A percentile compares a stretch with the other conserved stretches of the same genome.
Evolutionary conservation across 176 grass and related monocot species (phyloP).

Genomic region (Oryza officinalis): DNA sequence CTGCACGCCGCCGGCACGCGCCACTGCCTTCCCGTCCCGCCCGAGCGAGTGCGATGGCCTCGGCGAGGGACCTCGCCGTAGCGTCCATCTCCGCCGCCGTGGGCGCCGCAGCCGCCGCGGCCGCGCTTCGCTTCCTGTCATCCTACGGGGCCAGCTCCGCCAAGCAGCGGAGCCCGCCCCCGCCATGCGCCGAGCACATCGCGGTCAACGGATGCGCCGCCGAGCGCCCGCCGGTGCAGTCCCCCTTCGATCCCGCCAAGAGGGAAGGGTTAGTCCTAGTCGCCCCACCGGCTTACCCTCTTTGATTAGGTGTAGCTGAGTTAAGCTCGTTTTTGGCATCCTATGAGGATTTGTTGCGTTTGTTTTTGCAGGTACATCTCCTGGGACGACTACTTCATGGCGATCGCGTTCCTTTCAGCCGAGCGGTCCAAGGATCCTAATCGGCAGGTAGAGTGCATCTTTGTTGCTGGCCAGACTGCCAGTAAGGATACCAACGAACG

Average conservation of each 20-base stretch:
- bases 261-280: slow-evolving; percentile 57
- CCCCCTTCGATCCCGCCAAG: slow-evolving; percentile 71
- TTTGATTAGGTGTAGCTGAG: slow-evolving; percentile 1
- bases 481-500: not conserved
- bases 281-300: not conserved
- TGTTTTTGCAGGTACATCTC: slow-evolving; percentile 71
- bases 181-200: not conserved
- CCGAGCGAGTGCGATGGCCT: slow-evolving; percentile 41
- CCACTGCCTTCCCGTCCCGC: not conserved
- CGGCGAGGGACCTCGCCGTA: slow-evolving; percentile 61
- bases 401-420: slow-evolving; percentile 94
- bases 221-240: slow-evolving; percentile 33
- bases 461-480: not conserved
- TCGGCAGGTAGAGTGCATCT: slow-evolving; percentile 59
- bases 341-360: not conserved
- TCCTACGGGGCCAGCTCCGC: slow-evolving; percentile 21
- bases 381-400: slow-evolving; percentile 99
- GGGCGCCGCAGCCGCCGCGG: slow-evolving; percentile 57
- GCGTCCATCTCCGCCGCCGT: slow-evolving; percentile 59
- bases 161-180: slow-evolving; percentile 11
- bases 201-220: slow-evolving; percentile 41
- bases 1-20: not conserved
- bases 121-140: slow-evolving; percentile 46
- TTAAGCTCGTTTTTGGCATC: slow-evolving; percentile 15
- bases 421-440: slow-evolving; percentile 96